Conservation (phyloP, 2,329 filamentous ascomycete species). For the Gremmenia infestans region DNA sequence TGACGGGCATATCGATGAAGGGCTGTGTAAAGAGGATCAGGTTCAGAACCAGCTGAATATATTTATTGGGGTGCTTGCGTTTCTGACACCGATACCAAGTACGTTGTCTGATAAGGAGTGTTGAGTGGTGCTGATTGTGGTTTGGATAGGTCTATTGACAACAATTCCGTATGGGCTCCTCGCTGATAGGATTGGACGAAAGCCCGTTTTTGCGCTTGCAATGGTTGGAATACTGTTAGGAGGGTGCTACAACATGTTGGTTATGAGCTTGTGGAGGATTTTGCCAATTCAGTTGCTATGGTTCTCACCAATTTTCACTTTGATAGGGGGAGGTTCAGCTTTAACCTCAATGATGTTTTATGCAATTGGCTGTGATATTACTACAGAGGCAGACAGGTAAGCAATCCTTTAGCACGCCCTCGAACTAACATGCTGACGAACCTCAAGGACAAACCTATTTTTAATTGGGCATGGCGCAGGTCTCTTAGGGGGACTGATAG, state of each 20-base stretch:
- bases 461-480: conserved; percentile 29
- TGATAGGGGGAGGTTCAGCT: conserved; percentile 35
- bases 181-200: conserved; percentile 30
- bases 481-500: conserved; percentile 34
- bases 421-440: background rate
- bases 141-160: conserved; percentile 27
- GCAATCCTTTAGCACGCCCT: background rate
- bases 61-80: conserved; percentile 30
- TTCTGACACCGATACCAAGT: conserved; percentile 31
- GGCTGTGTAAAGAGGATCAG: conserved; percentile 33
- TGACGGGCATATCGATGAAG: conserved; percentile 32
- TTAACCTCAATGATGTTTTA: conserved; percentile 31
- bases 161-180: conserved; percentile 36
- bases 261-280: conserved; percentile 32
- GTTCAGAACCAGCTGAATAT: conserved; percentile 35
- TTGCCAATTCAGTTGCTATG: conserved; percentile 34
- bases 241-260: conserved; percentile 27
- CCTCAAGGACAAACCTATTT: conserved; percentile 34
- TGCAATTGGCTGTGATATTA: conserved; percentile 35
- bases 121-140: background rate
- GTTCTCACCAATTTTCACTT: conserved; percentile 28
- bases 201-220: conserved; percentile 17
- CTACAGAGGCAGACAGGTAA: conserved; percentile 35
- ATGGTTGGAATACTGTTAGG: conserved; percentile 30
- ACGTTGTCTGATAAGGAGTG: conserved; percentile 5